These are phyloP conservation scores for Oenanthe sinensis DNA, from an alignment of 129 eudicot species.

Conservation along the genomic window DNA sequence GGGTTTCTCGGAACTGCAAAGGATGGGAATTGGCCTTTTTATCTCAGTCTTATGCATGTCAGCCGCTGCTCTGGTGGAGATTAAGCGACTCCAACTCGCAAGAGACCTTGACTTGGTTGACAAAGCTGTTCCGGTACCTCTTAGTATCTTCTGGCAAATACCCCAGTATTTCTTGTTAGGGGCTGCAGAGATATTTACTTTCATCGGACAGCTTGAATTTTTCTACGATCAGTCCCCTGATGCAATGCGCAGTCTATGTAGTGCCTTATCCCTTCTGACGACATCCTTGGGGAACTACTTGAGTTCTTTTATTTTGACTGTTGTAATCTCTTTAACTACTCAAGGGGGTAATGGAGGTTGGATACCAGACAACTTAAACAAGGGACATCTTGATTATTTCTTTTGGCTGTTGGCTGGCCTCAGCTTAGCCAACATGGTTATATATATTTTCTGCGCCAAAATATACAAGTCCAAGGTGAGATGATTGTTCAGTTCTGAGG, in stretches of 20 bases:
- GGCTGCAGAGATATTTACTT: conserved; percentile 77
- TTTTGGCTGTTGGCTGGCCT: conserved; percentile 51
- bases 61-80: conserved; percentile 86
- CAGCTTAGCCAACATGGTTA: conserved; percentile 31
- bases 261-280: conserved; percentile 59
- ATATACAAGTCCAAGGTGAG: conserved; percentile 36
- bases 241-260: conserved; percentile 81
- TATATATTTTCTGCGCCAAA: conserved; percentile 37
- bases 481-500: neutral
- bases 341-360: conserved; percentile 47
- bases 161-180: conserved; percentile 81
- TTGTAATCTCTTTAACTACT: conserved; percentile 50
- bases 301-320: conserved; percentile 70
- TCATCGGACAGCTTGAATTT: conserved; percentile 79
- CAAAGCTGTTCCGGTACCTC: conserved; percentile 41
- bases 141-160: conserved; percentile 69
- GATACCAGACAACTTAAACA: conserved; percentile 47
- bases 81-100: conserved; percentile 47
- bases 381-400: conserved; percentile 49
- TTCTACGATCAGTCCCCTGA: conserved; percentile 91
- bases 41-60: conserved; percentile 71
- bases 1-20: conserved; percentile 67
- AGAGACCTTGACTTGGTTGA: conserved; percentile 43
- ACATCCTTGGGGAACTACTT: conserved; percentile 60
- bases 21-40: conserved; percentile 89